A percentile compares a stretch with the other conserved stretches of the same genome.
These are phyloP conservation scores for Arthroderma sp. DNA, from an alignment of 2,329 filamentous ascomycete genomes.

Conservation along the genomic window DNA sequence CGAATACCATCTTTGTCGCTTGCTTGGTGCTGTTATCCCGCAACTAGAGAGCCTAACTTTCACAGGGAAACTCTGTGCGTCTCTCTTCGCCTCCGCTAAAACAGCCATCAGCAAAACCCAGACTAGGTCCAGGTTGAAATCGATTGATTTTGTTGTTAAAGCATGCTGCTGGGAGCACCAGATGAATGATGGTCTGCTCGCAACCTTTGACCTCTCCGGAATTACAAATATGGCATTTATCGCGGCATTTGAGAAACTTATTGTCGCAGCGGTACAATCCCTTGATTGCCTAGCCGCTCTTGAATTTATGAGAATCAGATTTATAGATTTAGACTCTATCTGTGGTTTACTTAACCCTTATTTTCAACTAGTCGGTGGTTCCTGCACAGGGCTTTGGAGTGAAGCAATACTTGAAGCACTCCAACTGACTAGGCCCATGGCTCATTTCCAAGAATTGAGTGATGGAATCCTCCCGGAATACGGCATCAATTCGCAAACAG, in stretches of 20 bases:
- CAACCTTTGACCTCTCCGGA: conserved; percentile 52
- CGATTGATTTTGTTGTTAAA: conserved; percentile 59
- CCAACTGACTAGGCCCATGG: conserved; percentile 43
- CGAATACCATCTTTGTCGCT: conserved; percentile 51
- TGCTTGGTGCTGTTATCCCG: conserved; percentile 48
- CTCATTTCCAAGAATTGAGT: conserved; percentile 47
- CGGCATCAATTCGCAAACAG: conserved; percentile 19
- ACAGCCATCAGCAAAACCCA: conserved; percentile 36
- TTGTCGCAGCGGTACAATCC: conserved; percentile 49
- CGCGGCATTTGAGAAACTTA: conserved; percentile 54
- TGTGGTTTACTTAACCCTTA: conserved; percentile 60
- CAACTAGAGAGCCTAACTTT: conserved; percentile 56
- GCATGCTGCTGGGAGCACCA: conserved; percentile 49
- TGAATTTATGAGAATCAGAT: conserved; percentile 55
- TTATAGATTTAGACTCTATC: conserved; percentile 61
- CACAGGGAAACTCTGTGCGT: conserved; percentile 57
- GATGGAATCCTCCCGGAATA: conserved; percentile 45
- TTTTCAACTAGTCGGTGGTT: conserved; percentile 49
- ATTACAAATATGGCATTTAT: conserved; percentile 63
- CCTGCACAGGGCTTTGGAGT: conserved; percentile 61
- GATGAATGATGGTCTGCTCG: conserved; percentile 16
- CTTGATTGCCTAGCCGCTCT: conserved; percentile 47
- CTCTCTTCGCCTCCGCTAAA: conserved; percentile 52
- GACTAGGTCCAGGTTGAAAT: conserved; percentile 40
- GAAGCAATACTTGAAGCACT: conserved; percentile 51